Evolutionary conservation across 345 rosid species (phyloP).

Genomic region (Hirschfeldia incana): DNA sequence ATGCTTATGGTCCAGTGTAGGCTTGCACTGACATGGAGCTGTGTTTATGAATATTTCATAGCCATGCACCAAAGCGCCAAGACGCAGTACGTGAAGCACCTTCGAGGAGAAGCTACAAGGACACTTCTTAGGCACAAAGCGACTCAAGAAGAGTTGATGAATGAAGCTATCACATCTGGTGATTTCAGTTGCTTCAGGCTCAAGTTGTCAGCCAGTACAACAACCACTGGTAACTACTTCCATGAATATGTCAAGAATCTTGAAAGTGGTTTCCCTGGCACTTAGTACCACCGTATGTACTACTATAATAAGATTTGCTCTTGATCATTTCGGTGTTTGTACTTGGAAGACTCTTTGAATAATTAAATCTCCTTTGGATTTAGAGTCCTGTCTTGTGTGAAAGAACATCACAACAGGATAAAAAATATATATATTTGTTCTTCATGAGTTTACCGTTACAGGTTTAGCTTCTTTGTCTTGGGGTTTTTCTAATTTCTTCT

Average conservation of each 20-base stretch:
- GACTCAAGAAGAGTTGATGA: not conserved
- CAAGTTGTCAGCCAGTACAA: not conserved
- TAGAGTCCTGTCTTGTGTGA: not conserved
- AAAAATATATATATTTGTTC: too few relatives aligned
- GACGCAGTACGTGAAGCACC: not conserved
- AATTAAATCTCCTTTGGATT: not conserved
- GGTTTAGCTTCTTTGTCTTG: too few relatives aligned
- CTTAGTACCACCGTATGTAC: not conserved
- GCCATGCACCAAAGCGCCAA: not conserved
- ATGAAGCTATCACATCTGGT: not conserved
- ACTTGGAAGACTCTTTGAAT: not conserved
- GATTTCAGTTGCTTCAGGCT: not conserved
- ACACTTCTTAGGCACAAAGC: not conserved
- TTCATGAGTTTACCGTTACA: too few relatives aligned
- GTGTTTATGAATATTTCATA: not conserved
- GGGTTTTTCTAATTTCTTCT: too few relatives aligned
- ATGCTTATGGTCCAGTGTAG: slow-evolving; percentile 18
- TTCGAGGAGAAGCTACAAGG: not conserved
- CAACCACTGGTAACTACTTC: not conserved
- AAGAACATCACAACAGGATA: not conserved
- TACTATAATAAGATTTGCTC: not conserved
- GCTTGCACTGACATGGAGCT: slow-evolving; percentile 23
- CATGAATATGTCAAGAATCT: not conserved
- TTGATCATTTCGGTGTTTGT: not conserved
- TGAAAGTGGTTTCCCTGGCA: slow-evolving; percentile 10